Percentiles rank a stretch among this genome's conserved stretches.
These are phyloP conservation scores for Pseudogymnoascus sp. DNA, from an alignment of 2,329 filamentous ascomycete genomes.

Conservation along the genomic window DNA sequence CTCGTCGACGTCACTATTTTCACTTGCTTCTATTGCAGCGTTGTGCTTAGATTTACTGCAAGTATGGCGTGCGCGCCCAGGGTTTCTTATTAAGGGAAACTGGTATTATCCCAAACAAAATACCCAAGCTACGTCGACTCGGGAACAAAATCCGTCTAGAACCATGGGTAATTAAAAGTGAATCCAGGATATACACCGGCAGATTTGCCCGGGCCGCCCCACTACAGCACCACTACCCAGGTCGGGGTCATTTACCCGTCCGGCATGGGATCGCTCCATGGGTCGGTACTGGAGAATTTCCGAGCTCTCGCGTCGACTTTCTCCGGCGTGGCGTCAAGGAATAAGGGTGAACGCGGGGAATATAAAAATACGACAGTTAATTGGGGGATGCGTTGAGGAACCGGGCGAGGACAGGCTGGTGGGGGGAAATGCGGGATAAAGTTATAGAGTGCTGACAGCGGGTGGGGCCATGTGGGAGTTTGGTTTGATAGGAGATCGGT, in stretches of 20 bases:
- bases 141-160: not conserved
- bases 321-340: not conserved
- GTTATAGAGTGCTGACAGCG: slow-evolving; percentile 1
- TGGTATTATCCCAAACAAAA: not conserved
- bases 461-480: not conserved
- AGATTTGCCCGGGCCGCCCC: not conserved
- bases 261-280: not conserved
- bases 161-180: not conserved
- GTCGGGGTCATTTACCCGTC: not conserved
- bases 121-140: not conserved
- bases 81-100: not conserved
- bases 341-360: not conserved
- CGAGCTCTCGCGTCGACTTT: not conserved
- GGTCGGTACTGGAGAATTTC: not conserved
- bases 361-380: not conserved
- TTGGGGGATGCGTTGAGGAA: not conserved
- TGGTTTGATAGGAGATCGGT: not conserved
- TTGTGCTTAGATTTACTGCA: not conserved
- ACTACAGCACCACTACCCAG: not conserved
- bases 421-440: not conserved
- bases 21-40: not conserved
- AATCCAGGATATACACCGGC: not conserved
- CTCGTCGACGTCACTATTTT: not conserved
- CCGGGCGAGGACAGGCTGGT: not conserved
- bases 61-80: not conserved